phyloP scores from a whole-genome alignment of 2,329 filamentous ascomycete genomes.

The Calonectria ilicicola region DNA sequence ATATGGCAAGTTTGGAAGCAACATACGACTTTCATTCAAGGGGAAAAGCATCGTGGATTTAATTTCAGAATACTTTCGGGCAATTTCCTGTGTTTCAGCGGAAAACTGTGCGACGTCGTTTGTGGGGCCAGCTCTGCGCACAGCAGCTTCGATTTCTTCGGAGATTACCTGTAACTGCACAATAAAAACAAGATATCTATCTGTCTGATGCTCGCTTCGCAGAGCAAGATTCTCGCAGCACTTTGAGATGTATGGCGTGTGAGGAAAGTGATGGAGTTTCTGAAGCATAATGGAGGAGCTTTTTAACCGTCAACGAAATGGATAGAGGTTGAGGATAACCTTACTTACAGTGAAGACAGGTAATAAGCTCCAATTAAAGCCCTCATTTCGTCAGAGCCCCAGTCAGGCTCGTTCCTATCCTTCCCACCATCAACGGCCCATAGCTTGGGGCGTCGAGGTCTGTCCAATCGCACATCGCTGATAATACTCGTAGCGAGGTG shows the following conservation, averaged over 20 bases:
- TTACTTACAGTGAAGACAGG: conserved; percentile 42
- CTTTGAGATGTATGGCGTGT: conserved; percentile 37
- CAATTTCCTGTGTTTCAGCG: conserved; percentile 23
- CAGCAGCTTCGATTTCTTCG: conserved; percentile 41
- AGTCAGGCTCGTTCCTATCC: conserved; percentile 35
- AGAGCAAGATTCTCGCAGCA: conserved; percentile 39
- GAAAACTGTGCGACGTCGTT: conserved; percentile 14
- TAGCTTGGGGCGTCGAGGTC: conserved; percentile 35
- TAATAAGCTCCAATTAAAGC: conserved; percentile 46
- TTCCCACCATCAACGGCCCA: conserved; percentile 42
- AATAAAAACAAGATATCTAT: conserved; percentile 43
- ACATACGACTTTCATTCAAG: conserved; percentile 45
- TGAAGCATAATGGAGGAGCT: conserved; percentile 47
- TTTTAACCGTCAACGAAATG: neutral
- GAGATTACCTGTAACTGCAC: conserved; percentile 39
- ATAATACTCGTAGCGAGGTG: conserved; percentile 46
- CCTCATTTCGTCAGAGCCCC: conserved; percentile 43
- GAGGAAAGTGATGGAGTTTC: conserved; percentile 41
- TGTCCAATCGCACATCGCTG: conserved; percentile 45
- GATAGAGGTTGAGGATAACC: rapidly evolving
- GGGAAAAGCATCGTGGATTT: conserved; percentile 41
- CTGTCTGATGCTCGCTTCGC: conserved; percentile 27
- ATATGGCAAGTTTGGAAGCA: rapidly evolving
- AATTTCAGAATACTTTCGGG: conserved; percentile 15
- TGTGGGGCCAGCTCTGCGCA: neutral